Conservation (phyloP, 1,139 yeast genomes). For the Debaryomyces subglobosus region DNA sequence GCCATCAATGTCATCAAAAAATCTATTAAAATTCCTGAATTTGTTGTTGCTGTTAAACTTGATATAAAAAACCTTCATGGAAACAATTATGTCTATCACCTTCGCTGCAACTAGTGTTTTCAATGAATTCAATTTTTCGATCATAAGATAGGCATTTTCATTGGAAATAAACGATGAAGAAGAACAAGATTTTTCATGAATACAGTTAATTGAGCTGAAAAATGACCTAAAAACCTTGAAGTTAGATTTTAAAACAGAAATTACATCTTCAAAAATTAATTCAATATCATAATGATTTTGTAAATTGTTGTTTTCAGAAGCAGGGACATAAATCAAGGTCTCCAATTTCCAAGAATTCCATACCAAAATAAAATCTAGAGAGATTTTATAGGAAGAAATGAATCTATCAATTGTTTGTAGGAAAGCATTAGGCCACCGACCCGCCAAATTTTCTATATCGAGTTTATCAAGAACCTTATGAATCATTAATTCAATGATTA, state of each 20-base stretch:
- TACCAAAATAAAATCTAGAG: constrained; percentile 31
- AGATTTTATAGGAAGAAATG: constrained; percentile 18
- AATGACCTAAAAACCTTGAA: constrained; percentile 6
- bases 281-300: constrained; percentile 24
- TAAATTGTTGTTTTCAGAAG: constrained; percentile 15
- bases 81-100: constrained; percentile 33
- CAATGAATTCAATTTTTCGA: constrained; percentile 24
- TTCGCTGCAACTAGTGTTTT: constrained; percentile 29
- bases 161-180: constrained; percentile 14
- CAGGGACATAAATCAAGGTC: constrained; percentile 25
- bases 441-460: constrained; percentile 21
- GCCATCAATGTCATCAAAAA: constrained; percentile 24
- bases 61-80: constrained; percentile 37
- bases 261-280: constrained; percentile 17
- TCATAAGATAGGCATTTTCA: constrained; percentile 13
- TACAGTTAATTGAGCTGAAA: constrained; percentile 8
- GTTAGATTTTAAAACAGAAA: constrained; percentile 7
- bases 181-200: constrained; percentile 15
- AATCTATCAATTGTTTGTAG: constrained; percentile 18
- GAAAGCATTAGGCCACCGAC: constrained; percentile 27
- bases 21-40: constrained; percentile 32
- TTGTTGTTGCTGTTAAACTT: constrained; percentile 29
- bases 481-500: constrained; percentile 18
- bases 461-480: constrained; percentile 23
- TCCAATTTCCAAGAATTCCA: constrained; percentile 41